These are phyloP conservation scores for Rhodocollybia butyracea DNA, from an alignment of 768 basidiomycete species.

Conservation along the genomic window DNA sequence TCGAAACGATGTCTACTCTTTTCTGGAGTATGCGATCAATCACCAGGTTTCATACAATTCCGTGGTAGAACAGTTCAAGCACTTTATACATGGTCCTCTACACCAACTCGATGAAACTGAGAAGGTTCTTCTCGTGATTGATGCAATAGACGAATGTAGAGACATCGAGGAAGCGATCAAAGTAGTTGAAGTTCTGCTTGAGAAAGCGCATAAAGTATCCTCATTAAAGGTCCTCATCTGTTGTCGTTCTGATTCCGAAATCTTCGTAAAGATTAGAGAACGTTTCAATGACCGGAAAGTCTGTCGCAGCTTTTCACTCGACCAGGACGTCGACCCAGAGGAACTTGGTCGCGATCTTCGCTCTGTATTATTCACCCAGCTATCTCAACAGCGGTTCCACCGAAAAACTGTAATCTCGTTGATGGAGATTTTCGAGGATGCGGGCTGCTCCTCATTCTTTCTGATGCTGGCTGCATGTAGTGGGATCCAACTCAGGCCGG, in stretches of 20 bases:
- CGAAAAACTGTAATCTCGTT: background rate
- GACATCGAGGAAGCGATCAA: background rate
- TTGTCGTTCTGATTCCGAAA: background rate
- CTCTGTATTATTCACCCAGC: background rate
- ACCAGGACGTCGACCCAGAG: background rate
- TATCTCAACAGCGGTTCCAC: background rate
- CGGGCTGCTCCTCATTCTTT: constrained; percentile 2
- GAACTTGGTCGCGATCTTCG: background rate
- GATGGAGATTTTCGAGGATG: background rate
- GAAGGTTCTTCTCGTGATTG: background rate
- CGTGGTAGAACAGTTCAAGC: background rate
- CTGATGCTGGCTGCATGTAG: background rate
- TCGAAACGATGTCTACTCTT: background rate
- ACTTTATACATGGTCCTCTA: background rate
- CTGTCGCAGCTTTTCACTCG: background rate
- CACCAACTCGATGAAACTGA: background rate
- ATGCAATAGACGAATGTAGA: constrained; percentile 7
- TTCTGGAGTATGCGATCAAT: background rate
- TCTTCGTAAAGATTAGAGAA: background rate
- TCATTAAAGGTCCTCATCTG: background rate
- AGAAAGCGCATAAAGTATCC: background rate
- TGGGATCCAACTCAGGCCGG: background rate
- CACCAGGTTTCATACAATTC: background rate
- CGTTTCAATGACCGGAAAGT: background rate
- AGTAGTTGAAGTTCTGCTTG: background rate